phyloP scores from a whole-genome alignment of 345 rosid genomes.

The Cardamine chenopodiifolia region DNA sequence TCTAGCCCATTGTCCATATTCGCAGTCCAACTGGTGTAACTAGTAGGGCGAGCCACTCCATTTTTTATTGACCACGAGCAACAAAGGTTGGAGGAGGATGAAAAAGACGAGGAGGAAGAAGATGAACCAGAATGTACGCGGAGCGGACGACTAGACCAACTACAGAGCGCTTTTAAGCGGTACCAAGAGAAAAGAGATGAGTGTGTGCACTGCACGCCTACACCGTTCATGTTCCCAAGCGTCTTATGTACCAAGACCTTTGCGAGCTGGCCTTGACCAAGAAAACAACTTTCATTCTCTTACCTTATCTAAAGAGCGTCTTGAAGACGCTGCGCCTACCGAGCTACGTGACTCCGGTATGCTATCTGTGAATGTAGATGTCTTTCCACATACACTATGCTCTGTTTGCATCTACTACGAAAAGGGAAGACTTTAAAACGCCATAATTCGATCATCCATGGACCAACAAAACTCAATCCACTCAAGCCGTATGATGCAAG shows the following conservation, averaged over 20 bases:
- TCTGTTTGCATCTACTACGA: slow-evolving; percentile 70
- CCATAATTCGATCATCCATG: background rate
- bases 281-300: slow-evolving; percentile 56
- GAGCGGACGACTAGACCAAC: slow-evolving; percentile 34
- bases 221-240: slow-evolving; percentile 54
- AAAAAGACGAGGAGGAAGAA: slow-evolving; percentile 12
- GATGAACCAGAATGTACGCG: background rate
- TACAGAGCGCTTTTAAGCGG: slow-evolving; percentile 47
- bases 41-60: slow-evolving; percentile 59
- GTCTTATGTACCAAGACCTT: slow-evolving; percentile 72
- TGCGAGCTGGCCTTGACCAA: slow-evolving; percentile 63
- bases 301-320: slow-evolving; percentile 56
- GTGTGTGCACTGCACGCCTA: slow-evolving; percentile 46
- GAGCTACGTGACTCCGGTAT: slow-evolving; percentile 41
- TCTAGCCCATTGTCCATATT: slow-evolving; percentile 48
- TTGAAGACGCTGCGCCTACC: slow-evolving; percentile 30
- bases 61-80: slow-evolving; percentile 54
- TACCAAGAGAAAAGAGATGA: slow-evolving; percentile 50
- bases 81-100: background rate
- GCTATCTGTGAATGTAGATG: slow-evolving; percentile 44
- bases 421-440: slow-evolving; percentile 46
- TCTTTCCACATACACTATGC: slow-evolving; percentile 70
- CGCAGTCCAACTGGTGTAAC: slow-evolving; percentile 63
- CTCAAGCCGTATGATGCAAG: slow-evolving; percentile 24
- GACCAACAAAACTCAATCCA: slow-evolving; percentile 14